phyloP scores from a whole-genome alignment of 208 protist species.

The Trypanosoma caninum region DNA sequence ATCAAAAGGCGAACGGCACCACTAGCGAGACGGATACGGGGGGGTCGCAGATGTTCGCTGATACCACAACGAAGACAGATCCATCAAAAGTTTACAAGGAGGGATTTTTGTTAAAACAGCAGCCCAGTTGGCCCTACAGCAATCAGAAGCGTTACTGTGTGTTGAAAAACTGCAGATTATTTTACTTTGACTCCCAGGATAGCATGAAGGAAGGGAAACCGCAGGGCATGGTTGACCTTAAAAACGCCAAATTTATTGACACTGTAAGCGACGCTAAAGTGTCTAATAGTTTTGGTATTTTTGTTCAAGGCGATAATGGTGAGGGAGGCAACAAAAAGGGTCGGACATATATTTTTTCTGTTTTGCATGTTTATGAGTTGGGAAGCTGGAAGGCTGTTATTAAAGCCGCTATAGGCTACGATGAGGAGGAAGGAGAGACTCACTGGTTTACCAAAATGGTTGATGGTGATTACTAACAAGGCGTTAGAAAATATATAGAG shows the following conservation, averaged over 20 bases:
- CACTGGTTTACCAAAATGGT: conserved; percentile 31
- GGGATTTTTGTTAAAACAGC: conserved; percentile 26
- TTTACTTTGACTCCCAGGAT: conserved; percentile 27
- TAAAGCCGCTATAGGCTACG: conserved; percentile 9
- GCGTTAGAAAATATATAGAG: not conserved
- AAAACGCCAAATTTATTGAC: conserved; percentile 13
- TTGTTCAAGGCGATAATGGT: not conserved
- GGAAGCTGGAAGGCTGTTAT: conserved; percentile 20
- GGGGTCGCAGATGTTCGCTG: too few relatives aligned
- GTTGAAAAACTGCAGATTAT: conserved; percentile 19
- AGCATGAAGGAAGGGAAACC: conserved; percentile 18
- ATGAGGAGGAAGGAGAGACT: not conserved
- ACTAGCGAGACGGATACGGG: too few relatives aligned
- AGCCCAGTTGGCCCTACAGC: conserved; percentile 29
- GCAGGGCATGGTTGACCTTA: conserved; percentile 26
- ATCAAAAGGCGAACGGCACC: too few relatives aligned
- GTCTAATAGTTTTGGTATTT: conserved; percentile 19
- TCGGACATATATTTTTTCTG: conserved; percentile 23
- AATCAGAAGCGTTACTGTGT: conserved; percentile 28
- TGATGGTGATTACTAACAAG: conserved; percentile 19
- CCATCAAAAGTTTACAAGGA: conserved; percentile 24
- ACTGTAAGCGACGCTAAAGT: conserved; percentile 19
- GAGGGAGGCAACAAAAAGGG: conserved; percentile 6
- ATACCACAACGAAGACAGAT: not conserved
- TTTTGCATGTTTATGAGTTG: conserved; percentile 16